Conservation (phyloP, 805 yeast species). For the Metahyphopichia silvanorum region DNA sequence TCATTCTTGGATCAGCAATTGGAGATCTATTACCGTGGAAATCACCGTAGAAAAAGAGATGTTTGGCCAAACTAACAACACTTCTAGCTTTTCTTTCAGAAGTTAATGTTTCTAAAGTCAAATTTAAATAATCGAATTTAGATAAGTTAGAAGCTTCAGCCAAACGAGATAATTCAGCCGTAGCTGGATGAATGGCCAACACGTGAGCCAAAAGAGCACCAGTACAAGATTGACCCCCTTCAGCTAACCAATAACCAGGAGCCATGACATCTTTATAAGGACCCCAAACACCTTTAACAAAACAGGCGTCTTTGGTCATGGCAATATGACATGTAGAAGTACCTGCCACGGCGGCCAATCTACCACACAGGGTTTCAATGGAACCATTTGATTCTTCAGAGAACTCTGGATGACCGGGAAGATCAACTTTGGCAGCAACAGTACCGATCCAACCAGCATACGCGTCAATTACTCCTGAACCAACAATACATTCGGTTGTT, state of each 20-base stretch:
- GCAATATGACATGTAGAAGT: conserved; percentile 97
- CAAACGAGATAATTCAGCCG: conserved; percentile 60
- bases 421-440: conserved; percentile 84
- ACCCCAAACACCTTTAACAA: conserved; percentile 98
- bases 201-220: conserved; percentile 93
- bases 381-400: conserved; percentile 40
- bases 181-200: conserved; percentile 84
- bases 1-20: conserved; percentile 93
- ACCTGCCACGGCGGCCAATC: conserved; percentile 97
- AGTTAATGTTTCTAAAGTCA: conserved; percentile 65
- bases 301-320: conserved; percentile 77
- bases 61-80: conserved; percentile 76
- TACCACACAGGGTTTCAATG: conserved; percentile 66
- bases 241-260: conserved; percentile 91
- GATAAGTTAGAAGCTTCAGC: conserved; percentile 70
- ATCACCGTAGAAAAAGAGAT: conserved; percentile 92
- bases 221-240: conserved; percentile 98
- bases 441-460: conserved; percentile 99
- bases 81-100: conserved; percentile 58
- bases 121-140: conserved; percentile 79
- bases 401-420: conserved; percentile 49
- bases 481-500: conserved; percentile 76
- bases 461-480: conserved; percentile 96
- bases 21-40: conserved; percentile 96
- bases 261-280: conserved; percentile 93